Evolutionary conservation across 2,329 filamentous ascomycete genomes (phyloP), one percentile per base, ranked within the genome.

Genomic region (Rhinocladiella mackenziei): DNA sequence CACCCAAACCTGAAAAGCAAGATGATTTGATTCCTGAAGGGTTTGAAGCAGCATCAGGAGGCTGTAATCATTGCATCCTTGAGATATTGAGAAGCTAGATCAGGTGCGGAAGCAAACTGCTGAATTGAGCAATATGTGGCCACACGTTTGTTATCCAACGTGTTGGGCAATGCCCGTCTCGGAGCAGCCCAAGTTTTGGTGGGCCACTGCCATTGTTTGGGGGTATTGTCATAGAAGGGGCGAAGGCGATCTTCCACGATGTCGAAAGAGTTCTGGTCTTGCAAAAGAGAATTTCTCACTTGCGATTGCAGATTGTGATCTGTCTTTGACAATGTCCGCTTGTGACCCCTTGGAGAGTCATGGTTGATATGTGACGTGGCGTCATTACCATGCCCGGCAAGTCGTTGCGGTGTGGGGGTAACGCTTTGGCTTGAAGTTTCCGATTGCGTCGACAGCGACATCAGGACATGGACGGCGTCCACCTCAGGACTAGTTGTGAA

Each of bases 381-480:
- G 17, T 26, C 20, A 4, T 41, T 33, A 22, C 26, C 37, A 8
- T 32, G 35, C 6, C 23, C 36, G n/a, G 39, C 20, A 5, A 44
- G 38, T 10, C 37, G 47, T 22, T 38, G 35, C 26, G 50, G 50
- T 5, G 50, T 53, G 15, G 50, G 50, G 2, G 50, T 53, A 4
- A 46, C 47, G 36, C 50, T 50, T n/a, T 48, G 47, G 26, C 50
- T 53, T n/a, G 43, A 17, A n/a, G 37, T 39, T 18, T 50, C 47
- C 9, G 43, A 43, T 13, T 43, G 41, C 11, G 43, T 26, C 4
- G 50, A 50, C 14, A 50, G 28, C 29, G 50, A 53, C 39, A 53
- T 41, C 15, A 53, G 29, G 7, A 41, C 39, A 23, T 43, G 45
- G 5, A 47, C 35, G 8, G 50, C 50, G 29, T 45, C 40, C 4